These are phyloP conservation scores for Synchytrium microbalum DNA, from an alignment of 371 early-diverging fungal species.

Conservation along the genomic window DNA sequence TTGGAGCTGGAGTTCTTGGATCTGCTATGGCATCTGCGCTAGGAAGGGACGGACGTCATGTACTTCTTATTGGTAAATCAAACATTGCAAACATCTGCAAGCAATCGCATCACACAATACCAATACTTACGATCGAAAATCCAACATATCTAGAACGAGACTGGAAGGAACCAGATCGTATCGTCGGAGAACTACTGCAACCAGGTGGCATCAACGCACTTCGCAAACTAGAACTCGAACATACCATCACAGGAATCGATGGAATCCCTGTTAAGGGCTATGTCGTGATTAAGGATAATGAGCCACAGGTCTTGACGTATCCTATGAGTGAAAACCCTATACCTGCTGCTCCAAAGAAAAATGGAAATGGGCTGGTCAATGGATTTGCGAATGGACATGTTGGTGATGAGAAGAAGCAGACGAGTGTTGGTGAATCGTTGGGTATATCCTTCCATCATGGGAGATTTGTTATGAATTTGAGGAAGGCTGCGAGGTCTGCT, in stretches of 20 bases:
- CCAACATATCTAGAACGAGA: slow-evolving; percentile 59
- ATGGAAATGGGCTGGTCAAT: not conserved
- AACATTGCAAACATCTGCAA: not conserved
- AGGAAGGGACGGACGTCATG: slow-evolving; percentile 59
- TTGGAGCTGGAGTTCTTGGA: slow-evolving; percentile 90
- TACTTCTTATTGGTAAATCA: slow-evolving; percentile 53
- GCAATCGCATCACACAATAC: not conserved
- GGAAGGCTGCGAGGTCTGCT: slow-evolving; percentile 54
- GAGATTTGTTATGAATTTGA: slow-evolving; percentile 74
- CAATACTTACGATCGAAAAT: not conserved
- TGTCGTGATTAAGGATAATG: slow-evolving; percentile 44
- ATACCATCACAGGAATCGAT: slow-evolving; percentile 76
- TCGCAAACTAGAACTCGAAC: slow-evolving; percentile 64
- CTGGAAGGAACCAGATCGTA: slow-evolving; percentile 84
- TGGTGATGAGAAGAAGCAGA: not conserved
- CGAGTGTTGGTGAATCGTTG: not conserved
- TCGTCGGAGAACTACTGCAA: slow-evolving; percentile 93
- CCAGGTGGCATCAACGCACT: slow-evolving; percentile 86
- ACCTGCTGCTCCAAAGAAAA: not conserved
- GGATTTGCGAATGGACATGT: not conserved
- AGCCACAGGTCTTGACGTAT: slow-evolving; percentile 25
- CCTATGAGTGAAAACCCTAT: slow-evolving; percentile 34
- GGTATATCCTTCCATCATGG: slow-evolving; percentile 94
- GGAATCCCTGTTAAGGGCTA: slow-evolving; percentile 83
- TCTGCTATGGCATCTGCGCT: slow-evolving; percentile 72